Conservation (phyloP, 345 rosid species). For the Gossypium thurberi region DNA sequence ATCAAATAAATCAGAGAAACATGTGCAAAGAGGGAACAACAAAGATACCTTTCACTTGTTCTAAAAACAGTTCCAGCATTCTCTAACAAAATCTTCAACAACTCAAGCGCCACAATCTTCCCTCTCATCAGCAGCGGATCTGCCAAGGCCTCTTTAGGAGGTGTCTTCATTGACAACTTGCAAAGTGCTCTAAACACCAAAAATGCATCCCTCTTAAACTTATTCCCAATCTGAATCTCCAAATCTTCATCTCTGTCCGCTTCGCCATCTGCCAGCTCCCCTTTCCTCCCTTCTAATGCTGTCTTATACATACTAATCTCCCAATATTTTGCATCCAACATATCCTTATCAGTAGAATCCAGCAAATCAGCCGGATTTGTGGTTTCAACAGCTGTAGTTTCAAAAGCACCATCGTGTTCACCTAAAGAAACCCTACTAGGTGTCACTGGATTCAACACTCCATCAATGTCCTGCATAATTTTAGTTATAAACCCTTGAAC, state of each 20-base stretch:
- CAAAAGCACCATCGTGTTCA: slow-evolving; percentile 64
- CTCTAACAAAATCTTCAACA: slow-evolving; percentile 92
- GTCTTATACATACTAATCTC: slow-evolving; percentile 99
- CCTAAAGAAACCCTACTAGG: slow-evolving; percentile 26
- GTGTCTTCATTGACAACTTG: slow-evolving; percentile 96
- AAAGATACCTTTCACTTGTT: slow-evolving; percentile 89
- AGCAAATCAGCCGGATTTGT: slow-evolving; percentile 61
- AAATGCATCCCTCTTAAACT: slow-evolving; percentile 94
- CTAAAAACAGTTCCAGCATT: slow-evolving; percentile 97
- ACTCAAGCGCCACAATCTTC: slow-evolving; percentile 92
- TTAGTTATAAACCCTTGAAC: slow-evolving; percentile 36
- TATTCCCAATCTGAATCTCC: slow-evolving; percentile 98
- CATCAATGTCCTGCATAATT: slow-evolving; percentile 52
- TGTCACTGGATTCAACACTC: slow-evolving; percentile 30
- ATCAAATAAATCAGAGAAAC: not conserved
- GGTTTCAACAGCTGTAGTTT: slow-evolving; percentile 55
- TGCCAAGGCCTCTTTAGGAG: slow-evolving; percentile 81
- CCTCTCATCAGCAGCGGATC: slow-evolving; percentile 97
- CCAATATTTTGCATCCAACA: slow-evolving; percentile 99
- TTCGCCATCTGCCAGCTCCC: slow-evolving; percentile 89
- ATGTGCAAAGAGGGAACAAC: not conserved
- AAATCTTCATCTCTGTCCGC: slow-evolving; percentile 81
- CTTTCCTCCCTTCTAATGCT: slow-evolving; percentile 95
- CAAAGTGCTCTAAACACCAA: slow-evolving; percentile 98
- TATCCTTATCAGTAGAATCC: slow-evolving; percentile 42